A percentile compares a stretch with the other conserved stretches of the same genome.
These are phyloP conservation scores for Fusarium nematophilum DNA, from an alignment of 2,329 filamentous ascomycete genomes.

Conservation along the genomic window DNA sequence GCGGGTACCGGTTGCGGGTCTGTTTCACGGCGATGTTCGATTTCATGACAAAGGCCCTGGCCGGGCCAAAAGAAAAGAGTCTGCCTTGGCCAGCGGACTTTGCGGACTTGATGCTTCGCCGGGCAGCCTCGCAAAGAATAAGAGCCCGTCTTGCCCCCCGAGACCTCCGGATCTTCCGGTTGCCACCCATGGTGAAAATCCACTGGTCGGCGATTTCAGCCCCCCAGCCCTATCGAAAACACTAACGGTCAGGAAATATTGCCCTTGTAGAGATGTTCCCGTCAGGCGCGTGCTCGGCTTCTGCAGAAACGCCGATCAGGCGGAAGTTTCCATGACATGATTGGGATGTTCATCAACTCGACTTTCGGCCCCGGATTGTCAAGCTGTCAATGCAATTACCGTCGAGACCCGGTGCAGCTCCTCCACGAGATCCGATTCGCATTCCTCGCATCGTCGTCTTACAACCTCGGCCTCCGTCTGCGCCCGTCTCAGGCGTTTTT, in stretches of 20 bases:
- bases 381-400: background rate
- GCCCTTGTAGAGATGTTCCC: background rate
- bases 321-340: slow-evolving; percentile 1
- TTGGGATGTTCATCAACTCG: background rate
- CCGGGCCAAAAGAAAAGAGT: background rate
- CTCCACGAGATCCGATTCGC: no score
- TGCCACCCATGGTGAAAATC: background rate
- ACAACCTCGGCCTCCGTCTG: no score
- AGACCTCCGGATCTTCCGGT: slow-evolving; percentile 19
- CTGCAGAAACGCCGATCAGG: slow-evolving; percentile 1
- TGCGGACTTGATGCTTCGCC: slow-evolving; percentile 16
- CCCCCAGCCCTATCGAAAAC: no score
- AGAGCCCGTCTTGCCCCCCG: slow-evolving; percentile 6
- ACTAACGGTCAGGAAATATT: background rate
- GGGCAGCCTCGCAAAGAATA: background rate
- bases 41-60: no score
- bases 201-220: no score
- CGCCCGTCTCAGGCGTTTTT: no score
- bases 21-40: no score
- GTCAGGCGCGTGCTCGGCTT: slow-evolving; percentile 1
- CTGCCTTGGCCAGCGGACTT: slow-evolving; percentile 3
- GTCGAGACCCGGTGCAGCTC: no score
- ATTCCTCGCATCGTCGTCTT: no score
- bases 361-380: background rate
- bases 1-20: background rate